Base-by-base conservation (phyloP, 805 yeast genomes). In the Myxozyma mucilagina region DNA sequence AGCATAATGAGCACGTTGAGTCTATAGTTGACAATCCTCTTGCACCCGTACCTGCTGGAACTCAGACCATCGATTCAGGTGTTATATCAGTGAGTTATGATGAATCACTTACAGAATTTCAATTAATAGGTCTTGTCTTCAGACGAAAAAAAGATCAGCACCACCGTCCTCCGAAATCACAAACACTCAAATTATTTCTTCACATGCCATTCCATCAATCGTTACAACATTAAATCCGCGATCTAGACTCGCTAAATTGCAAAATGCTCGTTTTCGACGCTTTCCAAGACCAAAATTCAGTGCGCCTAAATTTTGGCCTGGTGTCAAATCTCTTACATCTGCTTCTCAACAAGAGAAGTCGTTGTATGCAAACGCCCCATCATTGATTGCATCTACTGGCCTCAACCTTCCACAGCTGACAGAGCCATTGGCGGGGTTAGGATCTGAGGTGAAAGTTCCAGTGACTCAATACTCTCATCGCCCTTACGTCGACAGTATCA, bases 401-500 rank as follows among this genome's bases (percentile, higher is more conserved):
- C 18, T 10, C 48, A 20, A n/a, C n/a, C 14, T 16, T 20, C 10
- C 45, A n/a, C 45, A 14, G 18, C 18, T 41, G n/a, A n/a, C 45
- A 34, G 16, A 16, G 18, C n/a, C 20, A 1, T 39, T 31, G 10
- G 11, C 14, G 14, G n/a, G 1, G 18, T 5, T 11, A 10, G 44
- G 38, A 8, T 20, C 45, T 14, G 51, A 35, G 35, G n/a, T 36
- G 14, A 16, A 32, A 18, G 47, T 14, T 29, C 38, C 45, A 31
- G 41, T 36, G 4, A 24, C 41, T 13, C 14, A 36, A 18, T 24
- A 41, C 14, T 14, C 32, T 5, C 50, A 42, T 13, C 48, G 53
- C 10, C 31, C 41, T 14, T 57, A 61, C 24, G 65, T 57, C 47
- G 61, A 61, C 38, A 59, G 61, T 36, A 47, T 61, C 50, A 61